Evolutionary conservation across 2,329 filamentous ascomycete genomes (phyloP).

Genomic region (Sclerotinia nivalis): DNA sequence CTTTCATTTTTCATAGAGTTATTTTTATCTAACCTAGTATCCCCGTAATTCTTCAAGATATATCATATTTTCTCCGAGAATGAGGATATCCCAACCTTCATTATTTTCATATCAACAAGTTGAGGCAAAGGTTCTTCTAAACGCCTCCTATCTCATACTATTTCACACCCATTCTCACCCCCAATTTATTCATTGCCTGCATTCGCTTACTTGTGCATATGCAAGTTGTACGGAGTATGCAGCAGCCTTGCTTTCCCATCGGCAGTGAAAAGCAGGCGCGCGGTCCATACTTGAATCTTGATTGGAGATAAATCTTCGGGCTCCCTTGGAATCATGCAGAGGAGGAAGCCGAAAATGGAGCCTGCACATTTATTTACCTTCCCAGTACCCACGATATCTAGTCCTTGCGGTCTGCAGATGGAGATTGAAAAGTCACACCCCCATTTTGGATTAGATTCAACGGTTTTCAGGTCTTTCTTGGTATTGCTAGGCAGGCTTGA

Average conservation of each 20-base stretch:
- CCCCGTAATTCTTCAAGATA: not conserved
- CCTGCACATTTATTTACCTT: not conserved
- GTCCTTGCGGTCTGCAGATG: not conserved
- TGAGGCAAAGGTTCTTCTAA: not conserved
- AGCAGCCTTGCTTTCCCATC: slow-evolving; percentile 16
- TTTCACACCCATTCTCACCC: not conserved
- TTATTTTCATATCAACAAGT: not conserved
- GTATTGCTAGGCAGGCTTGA: not conserved
- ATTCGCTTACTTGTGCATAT: slow-evolving; percentile 7
- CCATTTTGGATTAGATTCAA: not conserved
- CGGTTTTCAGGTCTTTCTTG: not conserved
- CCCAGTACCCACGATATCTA: not conserved
- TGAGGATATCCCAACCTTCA: not conserved
- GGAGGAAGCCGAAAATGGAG: not conserved
- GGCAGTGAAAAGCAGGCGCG: slow-evolving; percentile 18
- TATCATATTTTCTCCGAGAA: not conserved
- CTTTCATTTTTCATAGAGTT: not conserved
- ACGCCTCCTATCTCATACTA: slow-evolving; percentile 16
- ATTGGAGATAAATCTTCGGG: not conserved
- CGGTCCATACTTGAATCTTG: not conserved
- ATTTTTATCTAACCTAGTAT: not conserved
- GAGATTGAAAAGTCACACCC: not conserved
- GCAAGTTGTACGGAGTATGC: not conserved
- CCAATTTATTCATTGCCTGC: slow-evolving; percentile 16
- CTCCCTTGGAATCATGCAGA: not conserved